Evolutionary conservation across 1,139 yeast species (phyloP).

Genomic region (Protomyces arabidopsidicola): DNA sequence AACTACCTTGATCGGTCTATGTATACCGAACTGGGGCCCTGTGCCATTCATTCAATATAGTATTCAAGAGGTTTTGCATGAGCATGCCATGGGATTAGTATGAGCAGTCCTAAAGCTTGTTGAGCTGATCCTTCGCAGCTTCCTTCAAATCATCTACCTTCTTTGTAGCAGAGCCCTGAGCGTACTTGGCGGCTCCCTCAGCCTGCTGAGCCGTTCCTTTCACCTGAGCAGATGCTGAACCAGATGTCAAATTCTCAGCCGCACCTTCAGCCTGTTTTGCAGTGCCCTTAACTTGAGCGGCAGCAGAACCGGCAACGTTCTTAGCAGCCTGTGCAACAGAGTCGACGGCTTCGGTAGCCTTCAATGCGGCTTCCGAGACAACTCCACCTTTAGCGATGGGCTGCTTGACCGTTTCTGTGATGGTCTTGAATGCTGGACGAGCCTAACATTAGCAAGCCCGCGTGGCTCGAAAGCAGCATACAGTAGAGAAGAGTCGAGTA

Average conservation of each 20-base stretch:
- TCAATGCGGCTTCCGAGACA: background rate
- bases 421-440: background rate
- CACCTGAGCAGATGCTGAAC: background rate
- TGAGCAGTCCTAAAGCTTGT: background rate
- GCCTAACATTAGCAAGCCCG: background rate
- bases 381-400: background rate
- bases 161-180: background rate
- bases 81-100: too few relatives aligned
- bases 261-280: background rate
- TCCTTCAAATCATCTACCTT: background rate
- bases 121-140: background rate
- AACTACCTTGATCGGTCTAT: background rate
- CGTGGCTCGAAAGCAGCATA: background rate
- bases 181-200: background rate
- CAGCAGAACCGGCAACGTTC: background rate
- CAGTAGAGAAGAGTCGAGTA: background rate
- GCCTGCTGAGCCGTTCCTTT: constrained; percentile 1
- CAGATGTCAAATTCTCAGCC: background rate
- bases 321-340: background rate
- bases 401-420: background rate
- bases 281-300: background rate
- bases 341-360: background rate
- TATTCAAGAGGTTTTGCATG: background rate
- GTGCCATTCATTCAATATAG: background rate
- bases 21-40: background rate